Conservation (phyloP, 768 basidiomycete species). For the Amanita fuliginea region DNA sequence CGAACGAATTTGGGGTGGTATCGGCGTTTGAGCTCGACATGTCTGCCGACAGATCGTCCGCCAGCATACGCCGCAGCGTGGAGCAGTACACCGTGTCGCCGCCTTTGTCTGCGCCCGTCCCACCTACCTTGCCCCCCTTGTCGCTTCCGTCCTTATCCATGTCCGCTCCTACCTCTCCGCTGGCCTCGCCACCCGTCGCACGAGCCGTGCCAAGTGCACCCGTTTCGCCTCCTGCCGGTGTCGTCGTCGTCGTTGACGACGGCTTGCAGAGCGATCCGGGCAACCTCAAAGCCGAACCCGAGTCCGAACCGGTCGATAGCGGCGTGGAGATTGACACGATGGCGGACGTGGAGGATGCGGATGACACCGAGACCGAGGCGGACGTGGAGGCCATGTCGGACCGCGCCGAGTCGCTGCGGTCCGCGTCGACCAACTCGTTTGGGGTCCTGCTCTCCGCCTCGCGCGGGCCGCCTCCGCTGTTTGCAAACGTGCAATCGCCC, state of each 20-base stretch:
- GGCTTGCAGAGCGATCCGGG: background rate
- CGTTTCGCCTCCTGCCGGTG: background rate
- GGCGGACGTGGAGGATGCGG: background rate
- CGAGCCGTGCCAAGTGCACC: no score
- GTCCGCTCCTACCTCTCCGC: background rate
- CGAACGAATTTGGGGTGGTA: slow-evolving; percentile 14
- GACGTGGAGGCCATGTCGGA: slow-evolving; percentile 8
- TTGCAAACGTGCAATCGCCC: slow-evolving; percentile 24
- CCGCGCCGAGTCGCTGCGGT: slow-evolving; percentile 26
- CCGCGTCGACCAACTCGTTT: slow-evolving; percentile 42
- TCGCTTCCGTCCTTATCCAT: background rate
- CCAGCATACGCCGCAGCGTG: slow-evolving; percentile 50
- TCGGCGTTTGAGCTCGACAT: slow-evolving; percentile 66
- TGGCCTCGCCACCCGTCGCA: background rate
- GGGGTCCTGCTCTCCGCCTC: slow-evolving; percentile 27
- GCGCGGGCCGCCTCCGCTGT: slow-evolving; percentile 21
- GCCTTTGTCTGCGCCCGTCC: no score
- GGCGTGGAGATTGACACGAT: background rate
- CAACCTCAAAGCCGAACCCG: background rate
- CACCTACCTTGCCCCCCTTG: slow-evolving; percentile 2
- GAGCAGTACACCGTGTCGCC: slow-evolving; percentile 35
- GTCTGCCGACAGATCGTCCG: slow-evolving; percentile 46
- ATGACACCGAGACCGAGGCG: background rate
- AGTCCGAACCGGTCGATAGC: background rate
- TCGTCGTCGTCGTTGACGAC: background rate